Evolutionary conservation across 768 basidiomycete species (phyloP).

Genomic region (Obba rivulosa): DNA sequence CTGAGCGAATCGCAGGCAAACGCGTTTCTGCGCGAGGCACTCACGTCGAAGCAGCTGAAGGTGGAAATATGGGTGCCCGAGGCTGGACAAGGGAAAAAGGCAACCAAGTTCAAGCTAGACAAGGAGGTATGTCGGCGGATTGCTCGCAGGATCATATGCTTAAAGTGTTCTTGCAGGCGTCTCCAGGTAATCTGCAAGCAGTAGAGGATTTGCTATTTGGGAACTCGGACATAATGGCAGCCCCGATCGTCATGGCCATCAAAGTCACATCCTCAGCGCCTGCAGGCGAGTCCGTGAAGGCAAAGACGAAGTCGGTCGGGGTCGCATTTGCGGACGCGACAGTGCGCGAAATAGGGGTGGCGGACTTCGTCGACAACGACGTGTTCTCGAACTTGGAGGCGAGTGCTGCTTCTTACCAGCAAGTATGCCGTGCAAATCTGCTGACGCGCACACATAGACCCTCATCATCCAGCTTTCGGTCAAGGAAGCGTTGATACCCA

Average conservation of each 20-base stretch:
- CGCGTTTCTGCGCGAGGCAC: slow-evolving; percentile 77
- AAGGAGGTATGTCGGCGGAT: slow-evolving; percentile 56
- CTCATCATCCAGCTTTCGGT: slow-evolving; percentile 93
- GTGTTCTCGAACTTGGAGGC: slow-evolving; percentile 95
- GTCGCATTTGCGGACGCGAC: slow-evolving; percentile 92
- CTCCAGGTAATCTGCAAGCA: slow-evolving; percentile 62
- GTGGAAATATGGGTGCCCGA: slow-evolving; percentile 89
- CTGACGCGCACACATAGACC: slow-evolving; percentile 52
- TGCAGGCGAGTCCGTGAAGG: slow-evolving; percentile 35
- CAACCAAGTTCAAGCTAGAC: slow-evolving; percentile 67
- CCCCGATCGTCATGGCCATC: slow-evolving; percentile 88
- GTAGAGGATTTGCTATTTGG: slow-evolving; percentile 62
- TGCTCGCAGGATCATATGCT: not conserved
- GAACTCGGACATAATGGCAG: slow-evolving; percentile 70
- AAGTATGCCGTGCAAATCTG: not conserved
- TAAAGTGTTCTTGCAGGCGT: slow-evolving; percentile 43
- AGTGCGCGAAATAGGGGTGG: slow-evolving; percentile 76
- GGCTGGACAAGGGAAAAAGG: slow-evolving; percentile 68
- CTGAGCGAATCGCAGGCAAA: slow-evolving; percentile 76
- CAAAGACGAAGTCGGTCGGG: slow-evolving; percentile 71
- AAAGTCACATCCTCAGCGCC: slow-evolving; percentile 56
- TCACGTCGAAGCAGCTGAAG: slow-evolving; percentile 85
- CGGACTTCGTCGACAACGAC: slow-evolving; percentile 93
- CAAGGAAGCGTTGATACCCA: slow-evolving; percentile 89
- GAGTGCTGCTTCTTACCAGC: not conserved